Evolutionary conservation across 495 filamentous ascomycete species (phyloP).

Genomic region (Penicillium cataractarum): DNA sequence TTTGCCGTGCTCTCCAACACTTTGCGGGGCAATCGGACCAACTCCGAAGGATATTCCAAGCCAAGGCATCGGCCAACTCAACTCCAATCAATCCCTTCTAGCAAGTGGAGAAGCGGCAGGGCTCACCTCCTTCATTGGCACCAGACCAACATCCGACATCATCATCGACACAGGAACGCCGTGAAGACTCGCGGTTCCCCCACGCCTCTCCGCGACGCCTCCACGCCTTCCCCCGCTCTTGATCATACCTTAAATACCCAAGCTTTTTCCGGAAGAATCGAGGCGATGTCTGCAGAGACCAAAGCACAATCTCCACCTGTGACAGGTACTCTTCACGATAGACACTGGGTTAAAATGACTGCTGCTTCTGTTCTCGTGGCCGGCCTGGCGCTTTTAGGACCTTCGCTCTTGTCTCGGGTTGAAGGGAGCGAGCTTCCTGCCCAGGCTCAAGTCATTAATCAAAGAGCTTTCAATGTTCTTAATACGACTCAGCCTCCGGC

Average conservation of each 20-base stretch:
- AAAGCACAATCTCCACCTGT: too few relatives aligned
- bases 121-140: neutral
- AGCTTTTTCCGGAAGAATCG: neutral
- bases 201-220: slow-evolving; percentile 1
- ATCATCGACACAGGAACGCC: neutral
- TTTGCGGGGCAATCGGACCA: slow-evolving; percentile 6
- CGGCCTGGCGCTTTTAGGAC: neutral
- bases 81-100: neutral
- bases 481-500: slow-evolving; percentile 19
- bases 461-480: slow-evolving; percentile 26
- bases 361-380: neutral
- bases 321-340: too few relatives aligned
- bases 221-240: neutral
- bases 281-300: neutral
- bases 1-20: neutral
- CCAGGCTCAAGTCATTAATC: slow-evolving; percentile 26
- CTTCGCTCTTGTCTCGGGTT: neutral
- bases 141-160: neutral
- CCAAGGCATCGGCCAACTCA: neutral
- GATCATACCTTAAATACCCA: neutral
- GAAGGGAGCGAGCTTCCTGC: slow-evolving; percentile 14
- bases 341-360: neutral
- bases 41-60: slow-evolving; percentile 4
- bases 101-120: neutral
- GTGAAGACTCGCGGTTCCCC: neutral